These are phyloP conservation scores for Vaccinium myrtillus DNA, from an alignment of 148 eudicot genomes.

Conservation along the genomic window DNA sequence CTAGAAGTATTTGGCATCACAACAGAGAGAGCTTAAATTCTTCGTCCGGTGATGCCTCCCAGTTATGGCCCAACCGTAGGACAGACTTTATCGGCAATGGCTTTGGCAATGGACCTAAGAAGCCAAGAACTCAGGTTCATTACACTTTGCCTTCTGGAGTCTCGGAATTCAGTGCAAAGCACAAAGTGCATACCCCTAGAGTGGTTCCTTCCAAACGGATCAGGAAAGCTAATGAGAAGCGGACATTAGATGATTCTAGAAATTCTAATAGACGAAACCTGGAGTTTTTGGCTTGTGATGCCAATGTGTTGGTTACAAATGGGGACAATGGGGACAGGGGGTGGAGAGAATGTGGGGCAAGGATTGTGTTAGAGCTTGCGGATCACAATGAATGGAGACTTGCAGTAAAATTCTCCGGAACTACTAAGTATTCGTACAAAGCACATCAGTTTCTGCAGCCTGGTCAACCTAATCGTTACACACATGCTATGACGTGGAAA, in stretches of 20 bases:
- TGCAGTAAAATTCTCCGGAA: conserved; percentile 62
- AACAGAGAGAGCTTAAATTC: conserved; percentile 34
- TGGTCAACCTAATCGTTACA: conserved; percentile 80
- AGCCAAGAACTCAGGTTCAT: conserved; percentile 86
- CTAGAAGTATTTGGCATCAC: conserved; percentile 40
- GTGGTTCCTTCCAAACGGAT: conserved; percentile 64
- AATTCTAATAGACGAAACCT: conserved; percentile 49
- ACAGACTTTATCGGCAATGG: conserved; percentile 41
- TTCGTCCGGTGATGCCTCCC: conserved; percentile 37
- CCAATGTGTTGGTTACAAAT: conserved; percentile 60
- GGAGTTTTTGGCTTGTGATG: conserved; percentile 63
- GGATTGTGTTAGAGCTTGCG: conserved; percentile 58
- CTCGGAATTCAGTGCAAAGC: conserved; percentile 39
- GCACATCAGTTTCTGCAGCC: conserved; percentile 75
- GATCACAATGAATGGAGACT: conserved; percentile 85
- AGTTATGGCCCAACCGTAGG: conserved; percentile 44
- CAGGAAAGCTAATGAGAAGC: conserved; percentile 74
- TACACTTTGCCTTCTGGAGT: conserved; percentile 67
- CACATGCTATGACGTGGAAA: conserved; percentile 99
- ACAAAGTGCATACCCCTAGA: conserved; percentile 39
- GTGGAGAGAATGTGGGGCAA: conserved; percentile 90
- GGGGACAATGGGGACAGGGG: conserved; percentile 71
- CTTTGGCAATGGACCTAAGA: conserved; percentile 76
- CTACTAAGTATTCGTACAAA: conserved; percentile 64
- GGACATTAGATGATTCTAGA: conserved; percentile 43